These are phyloP conservation scores for Podaxis pistillaris DNA, from an alignment of 768 basidiomycete species.

Conservation along the genomic window DNA sequence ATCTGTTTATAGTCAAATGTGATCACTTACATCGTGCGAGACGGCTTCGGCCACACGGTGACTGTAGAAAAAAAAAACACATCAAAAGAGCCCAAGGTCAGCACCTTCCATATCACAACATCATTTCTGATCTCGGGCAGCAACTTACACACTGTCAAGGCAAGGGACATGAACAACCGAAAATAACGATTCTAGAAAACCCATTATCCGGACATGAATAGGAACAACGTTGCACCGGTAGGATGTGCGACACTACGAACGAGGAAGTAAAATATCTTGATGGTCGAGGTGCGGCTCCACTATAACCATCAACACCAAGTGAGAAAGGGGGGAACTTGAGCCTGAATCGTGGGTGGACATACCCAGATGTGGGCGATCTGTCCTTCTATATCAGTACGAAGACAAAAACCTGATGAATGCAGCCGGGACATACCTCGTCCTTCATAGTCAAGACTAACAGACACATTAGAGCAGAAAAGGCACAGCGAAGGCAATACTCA, in stretches of 20 bases:
- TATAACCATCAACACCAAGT: not conserved
- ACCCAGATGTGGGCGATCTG: constrained; percentile 1
- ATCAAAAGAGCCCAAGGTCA: not conserved
- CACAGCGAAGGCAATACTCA: not conserved
- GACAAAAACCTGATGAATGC: not conserved
- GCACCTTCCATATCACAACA: not conserved
- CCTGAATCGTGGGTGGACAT: not conserved
- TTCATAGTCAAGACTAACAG: not conserved
- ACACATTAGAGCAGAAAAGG: not conserved
- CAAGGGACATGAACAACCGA: not conserved
- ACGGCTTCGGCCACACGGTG: not conserved
- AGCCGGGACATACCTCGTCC: not conserved
- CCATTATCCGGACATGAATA: not conserved
- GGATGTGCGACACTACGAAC: not conserved
- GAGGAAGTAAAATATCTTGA: constrained; percentile 7
- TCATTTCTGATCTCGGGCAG: no score
- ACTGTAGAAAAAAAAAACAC: not conserved
- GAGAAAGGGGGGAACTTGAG: not conserved
- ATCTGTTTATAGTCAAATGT: no score
- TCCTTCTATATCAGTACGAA: not conserved
- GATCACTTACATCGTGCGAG: not conserved
- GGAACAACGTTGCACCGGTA: not conserved
- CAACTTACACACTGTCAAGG: constrained; percentile 5
- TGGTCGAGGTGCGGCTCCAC: constrained; percentile 4
- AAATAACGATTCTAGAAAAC: constrained; percentile 1